Evolutionary conservation across 75 land plant species (phyloP), one percentile per base, ranked within the genome.

Genomic region (Picea sitchensis): DNA sequence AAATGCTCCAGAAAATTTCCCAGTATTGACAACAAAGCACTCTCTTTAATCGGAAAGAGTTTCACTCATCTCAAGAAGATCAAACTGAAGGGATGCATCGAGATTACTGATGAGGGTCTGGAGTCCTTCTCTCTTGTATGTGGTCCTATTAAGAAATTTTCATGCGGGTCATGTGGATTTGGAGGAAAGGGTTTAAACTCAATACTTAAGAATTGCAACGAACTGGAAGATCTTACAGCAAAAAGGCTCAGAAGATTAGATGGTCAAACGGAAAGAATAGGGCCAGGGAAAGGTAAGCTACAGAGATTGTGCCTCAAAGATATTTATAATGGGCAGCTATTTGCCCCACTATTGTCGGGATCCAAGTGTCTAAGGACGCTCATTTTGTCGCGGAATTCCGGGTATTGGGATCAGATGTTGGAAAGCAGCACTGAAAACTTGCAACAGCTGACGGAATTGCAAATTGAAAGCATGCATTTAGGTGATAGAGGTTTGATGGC

Each of bases 41-140:
- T 90, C 57, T 31, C 65, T 63, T 17, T 80, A 44, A 83, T 87
- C 14, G 89, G 86, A 3, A 38, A 78, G 38, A 76, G 65, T 38
- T 85, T 83, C 58, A 82, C 61, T 61, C 73, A 71, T 44, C 84
- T 90, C 20, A 59, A 41, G 71, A 87, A 85, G 68, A 76, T 90
- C 20, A 90, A 90, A 76, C 76, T 90, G 74, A 90, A 90, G 69
- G 85, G 90, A 17, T 87, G 89, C 74, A 83, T 84, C 64, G 87
- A 80, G 34, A 44, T 90, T 51, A 79, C 90, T 14, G 91, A 90
- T 64, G 82, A 80, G 3, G 91, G 91, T n/a, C 30, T 90, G 2
- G 81, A 64, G 31, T 63, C 73, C 34, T 87, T 90, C 78, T 81
- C 91, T 15, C 67, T 60, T 79, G 15, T 72, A 9, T 82, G 86